Evolutionary conservation across 1,284 basidiomycete species (phyloP).

Genomic region (Vanrija sp.): DNA sequence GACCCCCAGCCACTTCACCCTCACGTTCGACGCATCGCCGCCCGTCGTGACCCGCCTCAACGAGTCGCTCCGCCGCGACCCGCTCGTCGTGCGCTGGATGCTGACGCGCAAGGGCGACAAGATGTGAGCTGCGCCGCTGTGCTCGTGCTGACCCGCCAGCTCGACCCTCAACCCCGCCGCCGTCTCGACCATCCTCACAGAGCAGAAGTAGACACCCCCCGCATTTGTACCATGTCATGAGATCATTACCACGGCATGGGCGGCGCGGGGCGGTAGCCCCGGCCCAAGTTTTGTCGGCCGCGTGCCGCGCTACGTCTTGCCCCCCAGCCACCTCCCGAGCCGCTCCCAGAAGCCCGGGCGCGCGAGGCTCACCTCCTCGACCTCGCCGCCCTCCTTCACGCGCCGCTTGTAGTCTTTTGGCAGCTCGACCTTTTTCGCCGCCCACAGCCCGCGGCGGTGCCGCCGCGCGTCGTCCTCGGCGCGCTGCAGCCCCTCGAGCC

Average conservation of each 20-base stretch:
- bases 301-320: constrained; percentile 10
- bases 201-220: no score
- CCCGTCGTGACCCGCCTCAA: constrained; percentile 40
- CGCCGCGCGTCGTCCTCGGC: constrained; percentile 62
- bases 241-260: background rate
- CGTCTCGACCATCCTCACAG: constrained; percentile 5
- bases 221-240: background rate
- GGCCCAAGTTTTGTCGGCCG: background rate
- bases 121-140: constrained; percentile 7
- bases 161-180: constrained; percentile 26
- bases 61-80: constrained; percentile 43
- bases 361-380: background rate
- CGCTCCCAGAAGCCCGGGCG: constrained; percentile 9
- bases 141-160: constrained; percentile 26
- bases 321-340: constrained; percentile 12
- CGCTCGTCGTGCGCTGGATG: constrained; percentile 37
- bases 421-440: constrained; percentile 56
- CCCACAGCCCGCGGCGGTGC: constrained; percentile 70
- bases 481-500: constrained; percentile 60
- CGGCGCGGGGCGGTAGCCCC: no score
- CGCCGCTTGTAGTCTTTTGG: constrained; percentile 77
- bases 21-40: constrained; percentile 48
- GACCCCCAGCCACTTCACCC: constrained; percentile 43
- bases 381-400: constrained; percentile 34
- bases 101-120: constrained; percentile 17